These are phyloP conservation scores for Rubus parviflorus DNA, from an alignment of 306 rosid species.

Conservation along the genomic window DNA sequence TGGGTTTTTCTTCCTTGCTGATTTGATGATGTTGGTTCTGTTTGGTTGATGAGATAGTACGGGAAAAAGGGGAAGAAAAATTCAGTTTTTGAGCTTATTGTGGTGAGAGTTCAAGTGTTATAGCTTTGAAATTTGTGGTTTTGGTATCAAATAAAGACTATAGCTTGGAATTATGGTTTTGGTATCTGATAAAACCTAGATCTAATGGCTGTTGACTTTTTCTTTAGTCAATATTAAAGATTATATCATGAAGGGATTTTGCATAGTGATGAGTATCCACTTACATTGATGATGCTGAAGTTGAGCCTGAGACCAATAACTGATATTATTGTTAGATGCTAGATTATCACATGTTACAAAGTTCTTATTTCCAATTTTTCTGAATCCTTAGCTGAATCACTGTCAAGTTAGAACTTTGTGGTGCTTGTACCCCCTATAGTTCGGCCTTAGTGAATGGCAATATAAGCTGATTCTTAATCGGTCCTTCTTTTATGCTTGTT, in stretches of 20 bases:
- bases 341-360: background rate
- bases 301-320: background rate
- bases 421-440: background rate
- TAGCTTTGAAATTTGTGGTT: background rate
- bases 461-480: background rate
- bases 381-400: background rate
- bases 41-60: slow-evolving; percentile 10
- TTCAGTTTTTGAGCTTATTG: background rate
- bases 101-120: background rate
- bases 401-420: background rate
- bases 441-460: background rate
- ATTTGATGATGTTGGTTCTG: background rate
- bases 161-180: background rate
- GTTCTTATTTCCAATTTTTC: background rate
- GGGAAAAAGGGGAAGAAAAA: background rate
- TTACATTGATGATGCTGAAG: background rate
- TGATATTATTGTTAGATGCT: background rate
- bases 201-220: background rate
- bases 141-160: background rate
- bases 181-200: background rate
- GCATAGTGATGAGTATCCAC: background rate
- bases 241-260: background rate
- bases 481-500: background rate
- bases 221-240: background rate
- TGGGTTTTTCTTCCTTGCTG: background rate